Conservation (phyloP, 139 green algal genomes). For the Penium margaritaceum region DNA sequence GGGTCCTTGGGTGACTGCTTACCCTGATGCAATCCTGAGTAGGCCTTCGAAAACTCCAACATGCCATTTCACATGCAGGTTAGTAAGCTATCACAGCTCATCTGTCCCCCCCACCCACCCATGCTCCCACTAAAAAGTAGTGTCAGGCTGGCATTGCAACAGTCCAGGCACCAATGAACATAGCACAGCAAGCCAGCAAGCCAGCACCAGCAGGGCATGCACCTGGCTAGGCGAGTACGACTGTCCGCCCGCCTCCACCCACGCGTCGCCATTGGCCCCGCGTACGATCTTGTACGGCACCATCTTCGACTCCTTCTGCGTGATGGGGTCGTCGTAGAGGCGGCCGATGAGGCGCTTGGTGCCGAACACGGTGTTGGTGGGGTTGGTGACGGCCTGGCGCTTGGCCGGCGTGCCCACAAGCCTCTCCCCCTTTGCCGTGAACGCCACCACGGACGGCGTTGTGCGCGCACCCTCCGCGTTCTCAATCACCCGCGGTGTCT, state of each 20-base stretch:
- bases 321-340: slow-evolving; percentile 72
- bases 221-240: slow-evolving; percentile 81
- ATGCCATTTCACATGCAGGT: too few species aligned
- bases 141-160: too few species aligned
- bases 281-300: slow-evolving; percentile 94
- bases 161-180: too few species aligned
- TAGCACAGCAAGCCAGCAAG: too few species aligned
- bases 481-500: slow-evolving; percentile 90
- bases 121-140: too few species aligned
- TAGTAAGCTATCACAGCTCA: too few species aligned
- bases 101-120: too few species aligned
- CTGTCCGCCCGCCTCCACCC: slow-evolving; percentile 86
- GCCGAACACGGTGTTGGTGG: slow-evolving; percentile 91
- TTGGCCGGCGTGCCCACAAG: slow-evolving; percentile 82
- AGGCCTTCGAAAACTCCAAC: too few species aligned
- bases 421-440: slow-evolving; percentile 91
- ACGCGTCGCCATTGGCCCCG: slow-evolving; percentile 86
- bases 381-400: slow-evolving; percentile 92
- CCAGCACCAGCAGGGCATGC: too few species aligned
- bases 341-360: slow-evolving; percentile 95
- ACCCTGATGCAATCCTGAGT: too few species aligned
- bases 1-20: too few species aligned
- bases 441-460: slow-evolving; percentile 94
- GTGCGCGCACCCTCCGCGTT: slow-evolving; percentile 93
- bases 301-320: slow-evolving; percentile 90